Evolutionary conservation across 306 rosid species (phyloP), one percentile per base, ranked within the genome.

Genomic region (Herpetospermum pedunculosum): DNA sequence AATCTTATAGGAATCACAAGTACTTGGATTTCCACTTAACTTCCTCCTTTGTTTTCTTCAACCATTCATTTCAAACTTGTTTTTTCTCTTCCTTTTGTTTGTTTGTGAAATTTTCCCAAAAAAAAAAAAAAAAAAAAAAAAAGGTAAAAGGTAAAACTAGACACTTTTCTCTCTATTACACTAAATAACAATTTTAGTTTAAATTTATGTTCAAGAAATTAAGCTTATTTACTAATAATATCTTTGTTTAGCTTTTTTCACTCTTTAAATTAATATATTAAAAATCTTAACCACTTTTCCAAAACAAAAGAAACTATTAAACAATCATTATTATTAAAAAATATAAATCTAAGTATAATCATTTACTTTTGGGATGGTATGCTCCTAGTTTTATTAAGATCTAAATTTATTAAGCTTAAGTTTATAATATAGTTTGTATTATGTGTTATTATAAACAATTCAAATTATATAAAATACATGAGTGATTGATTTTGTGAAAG

Each of bases 351-450:
- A 43, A 43, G 3, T 0, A 2, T 41, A 41, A 44, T 13, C 48
- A 3, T 44, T 18, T 1, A 1, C 41, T 9, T 37, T 37, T 37
- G 9, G 40, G 9, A 9, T 5, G 0, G 1, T 11, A 11, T 43
- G 0, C 4, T 43, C n/a, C n/a, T n/a, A n/a, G n/a, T n/a, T n/a
- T n/a, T 0, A 43, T 2, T 0, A 9, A 0, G 15, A 2, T 40
- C 13, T 43, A 13, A 44, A 5, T 44, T 44, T 11, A 44, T 44
- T 44, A 18, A 44, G 4, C 18, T 44, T 44, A 5, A 41, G 9
- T 41, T 37, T 37, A 6, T 6, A 5, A 6, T 6, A 5, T 37
- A 37, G 8, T 37, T 37, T 37, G 40, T 37, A 9, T 37, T 37
- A 37, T 37, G 10, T 2, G 6, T 5, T 37, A 9, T 1, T 37